Evolutionary conservation across 2,329 filamentous ascomycete species (phyloP), one percentile per base, ranked within the genome.

Genomic region (Microascus cirrosus): DNA sequence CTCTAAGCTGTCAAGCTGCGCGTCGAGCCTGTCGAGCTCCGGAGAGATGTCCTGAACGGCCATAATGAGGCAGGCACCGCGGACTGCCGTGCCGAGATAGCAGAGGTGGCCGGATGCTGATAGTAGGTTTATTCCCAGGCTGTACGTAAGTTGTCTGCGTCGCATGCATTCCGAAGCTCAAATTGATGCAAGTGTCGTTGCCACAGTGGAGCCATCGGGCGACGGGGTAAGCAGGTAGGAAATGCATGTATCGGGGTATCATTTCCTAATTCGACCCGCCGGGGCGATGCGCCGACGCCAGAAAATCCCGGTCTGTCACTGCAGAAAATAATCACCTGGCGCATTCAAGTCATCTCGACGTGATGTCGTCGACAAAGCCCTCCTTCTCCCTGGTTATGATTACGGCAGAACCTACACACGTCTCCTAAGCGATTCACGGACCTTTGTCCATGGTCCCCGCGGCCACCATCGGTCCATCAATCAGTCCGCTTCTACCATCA

Each of bases 1-100:
- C 68, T 95, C 84, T 53, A 97, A 80, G 58, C 86, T 82, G 71
- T 95, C 89, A 55, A 97, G 82, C 68, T 91, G 84, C 63, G 83
- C 81, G 63, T 90, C 86, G 56, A 96, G 83, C 69, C 85, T 81
- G 65, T 88, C 83, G 55, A 95, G 76, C 56, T 89, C 80, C 34
- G 86, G 82, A 11, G 79, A 73, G 57, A 94, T 77, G 66, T 87
- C 79, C 55, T 74, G 74, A 53, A 74, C 68, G 36, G 71, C 60
- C 74, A 76, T 76, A n/a, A 54, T 64, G 58, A 24, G n/a, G n/a
- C n/a, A 12, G 45, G 20, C 45, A 15, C 34, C 36, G 35, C 13
- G 18, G n/a, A 13, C 22, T 24, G 12, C 5, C 24, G 45, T 20
- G 45, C 22, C 22, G 45, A 22, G 6, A 50, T 50, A 20, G n/a